Evolutionary conservation across 768 basidiomycete species (phyloP), one percentile per base, ranked within the genome.

Genomic region (Lanmaoa rubissima): DNA sequence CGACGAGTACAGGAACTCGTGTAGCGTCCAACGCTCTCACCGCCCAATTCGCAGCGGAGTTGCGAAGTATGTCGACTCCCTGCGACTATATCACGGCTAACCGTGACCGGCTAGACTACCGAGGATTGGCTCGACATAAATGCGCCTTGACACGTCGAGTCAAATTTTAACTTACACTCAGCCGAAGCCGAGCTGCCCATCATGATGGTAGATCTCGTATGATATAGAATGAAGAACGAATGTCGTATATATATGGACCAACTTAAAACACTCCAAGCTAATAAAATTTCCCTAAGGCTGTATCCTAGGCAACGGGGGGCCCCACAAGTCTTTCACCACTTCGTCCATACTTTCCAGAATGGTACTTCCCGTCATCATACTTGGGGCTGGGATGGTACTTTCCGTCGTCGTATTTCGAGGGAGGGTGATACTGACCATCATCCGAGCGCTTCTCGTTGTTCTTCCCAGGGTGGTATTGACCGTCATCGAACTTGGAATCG

Each of bases 171-270:
- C 6, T 28, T 28, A 4, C 32, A 42, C 31, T 32, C n/a, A 31
- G 19, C 39, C 32, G 6, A 32, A 21, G 16, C 16, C 11, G 9
- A 16, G 10, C 17, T 36, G 26, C 36, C 24, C 28, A 31, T 4
- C 21, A 24, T 24, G 21, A 24, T 24, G 17, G 21, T 28, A 16
- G n/a, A 36, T 36, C 32, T 42, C 35, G n/a, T 32, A 32, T 41
- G 10, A 42, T 11, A 43, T 45, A n/a, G 12, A 54, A 51, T 12
- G 51, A 55, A 65, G 44, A 54, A 58, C 42, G 65, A 66, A 56
- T 48, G 53, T 51, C 14, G 31, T 54, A 49, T 32, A 57, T 44
- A 24, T 24, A 24, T n/a, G 55, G 48, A 21, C 53, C 39, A 55
- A 57, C 53, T 13, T 21, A 49, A 53, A 49, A 53, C 35, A 21